Base-by-base conservation (phyloP, 208 protist species). In the Tritrichomonas foetus region DNA sequence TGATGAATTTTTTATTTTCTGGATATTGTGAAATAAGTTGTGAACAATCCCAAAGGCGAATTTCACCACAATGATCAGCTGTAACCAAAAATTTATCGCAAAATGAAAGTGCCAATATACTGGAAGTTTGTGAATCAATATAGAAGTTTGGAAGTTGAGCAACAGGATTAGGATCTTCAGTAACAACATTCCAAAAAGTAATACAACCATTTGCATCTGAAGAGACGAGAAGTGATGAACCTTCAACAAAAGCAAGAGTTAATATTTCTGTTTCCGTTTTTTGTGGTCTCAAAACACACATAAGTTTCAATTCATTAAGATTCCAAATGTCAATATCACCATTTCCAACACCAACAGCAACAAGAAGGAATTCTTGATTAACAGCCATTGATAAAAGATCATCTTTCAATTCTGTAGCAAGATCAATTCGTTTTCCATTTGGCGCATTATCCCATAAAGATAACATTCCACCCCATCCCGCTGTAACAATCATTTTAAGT, bases 301-400 rank as follows among this genome's bases (percentile, higher is more conserved):
- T 14, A 33, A 53, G 11, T 50, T 89, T 89, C 3, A 89, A 57
- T 57, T 89, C 47, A 47, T 53, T 57, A 20, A 89, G 57, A 57
- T 89, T 49, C 78, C 78, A 89, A 39, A 89, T 39, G 16, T 53
- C 57, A 27, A 89, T 89, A 33, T 89, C 78, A 16, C 78, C 78
- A 27, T 89, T 89, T 53, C 78, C 78, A 47, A 33, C 44, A 47
- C 78, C 78, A 57, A n/a, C 78, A 53, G 78, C 78, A 9, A 89
- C 8, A 20, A 89, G 33, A 20, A 89, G 57, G 78, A 47, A 57
- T 57, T 89, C 78, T 50, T 89, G 41, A 20, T 36, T 89, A 3
- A 89, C 44, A 55, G 78, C 78, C 78, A 89, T 89, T 8, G n/a
- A 89, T 5, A 89, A 57, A 39, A 89, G 16, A 89, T 89, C 78